Evolutionary conservation across 495 filamentous ascomycete species (phyloP), one percentile per base, ranked within the genome.

Genomic region (Daldinia vernicosa): DNA sequence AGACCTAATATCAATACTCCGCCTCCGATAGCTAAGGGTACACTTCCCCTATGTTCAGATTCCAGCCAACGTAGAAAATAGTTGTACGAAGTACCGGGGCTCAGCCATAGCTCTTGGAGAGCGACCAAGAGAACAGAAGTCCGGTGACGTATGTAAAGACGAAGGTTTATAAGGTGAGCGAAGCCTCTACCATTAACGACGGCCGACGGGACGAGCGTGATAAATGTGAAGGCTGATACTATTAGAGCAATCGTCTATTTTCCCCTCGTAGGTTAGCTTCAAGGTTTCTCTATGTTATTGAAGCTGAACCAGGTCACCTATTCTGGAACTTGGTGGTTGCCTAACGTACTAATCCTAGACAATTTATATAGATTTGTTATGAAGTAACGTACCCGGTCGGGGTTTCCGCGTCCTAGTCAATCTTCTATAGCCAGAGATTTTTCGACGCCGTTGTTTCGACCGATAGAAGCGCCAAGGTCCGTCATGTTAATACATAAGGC

Each of bases 161-260:
- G 68, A 83, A 86, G 11, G 87, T 81, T 0, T 85, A 88, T 17
- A 88, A 59, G 35, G 80, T 71, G 45, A 84, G 73, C 7, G 69
- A 53, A 2, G 69, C 60, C 58, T 77, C 67, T 11, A 78, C 33
- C 43, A 81, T 78, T 11, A 74, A 63, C 8, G 75, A 70, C 24
- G 71, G 70, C 60, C 8, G 75, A 70, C 24, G 71, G 70, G 30
- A 79, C 56, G 1, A 70, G 66, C 0, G 71, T 37, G 5, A 79
- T 53, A 52, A 80, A 71, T 1, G 54, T 53, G 53, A 64, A 66
- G 11, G 65, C 27, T 0, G 69, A 89, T 4, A 89, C 78, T 28
- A 84, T 80, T 7, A 86, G 65, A 0, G 85, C 86, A 1, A 84
- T 85, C 1, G 82, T 80, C 89, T 88, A 92, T 78, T 91, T 91